phyloP scores from a whole-genome alignment of 345 rosid genomes.

The Eucalyptus cloeziana region DNA sequence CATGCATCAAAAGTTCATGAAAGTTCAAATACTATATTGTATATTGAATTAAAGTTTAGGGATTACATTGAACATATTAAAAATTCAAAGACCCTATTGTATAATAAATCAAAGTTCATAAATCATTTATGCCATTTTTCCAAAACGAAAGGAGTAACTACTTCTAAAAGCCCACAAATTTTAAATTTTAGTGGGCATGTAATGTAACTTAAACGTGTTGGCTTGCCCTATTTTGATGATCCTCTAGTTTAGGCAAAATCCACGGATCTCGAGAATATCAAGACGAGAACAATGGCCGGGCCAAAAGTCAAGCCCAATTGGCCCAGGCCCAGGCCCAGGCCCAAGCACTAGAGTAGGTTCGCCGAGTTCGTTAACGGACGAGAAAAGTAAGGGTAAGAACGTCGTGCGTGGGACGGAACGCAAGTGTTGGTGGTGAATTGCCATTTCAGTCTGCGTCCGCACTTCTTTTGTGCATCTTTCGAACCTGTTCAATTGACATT shows the following conservation, averaged over 20 bases:
- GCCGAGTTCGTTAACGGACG: neutral
- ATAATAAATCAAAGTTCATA: rapidly evolving
- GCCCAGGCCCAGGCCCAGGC: neutral
- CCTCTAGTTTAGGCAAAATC: neutral
- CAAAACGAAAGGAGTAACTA: too few relatives aligned
- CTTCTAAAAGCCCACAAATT: rapidly evolving
- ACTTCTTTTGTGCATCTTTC: too few relatives aligned
- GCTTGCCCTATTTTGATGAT: neutral
- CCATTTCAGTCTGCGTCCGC: neutral
- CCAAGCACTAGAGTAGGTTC: neutral
- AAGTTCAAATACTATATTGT: rapidly evolving
- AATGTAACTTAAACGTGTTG: neutral
- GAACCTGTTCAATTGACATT: too few relatives aligned
- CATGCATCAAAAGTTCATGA: rapidly evolving
- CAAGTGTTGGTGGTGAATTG: neutral
- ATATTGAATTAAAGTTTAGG: rapidly evolving
- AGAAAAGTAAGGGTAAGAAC: neutral
- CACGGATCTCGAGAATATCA: neutral
- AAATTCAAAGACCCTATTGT: rapidly evolving
- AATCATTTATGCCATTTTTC: too few relatives aligned
- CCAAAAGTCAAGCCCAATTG: neutral
- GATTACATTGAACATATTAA: rapidly evolving
- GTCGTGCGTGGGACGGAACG: neutral
- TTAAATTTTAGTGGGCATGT: neutral
- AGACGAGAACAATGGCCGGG: neutral